Conservation (phyloP, 2,329 filamentous ascomycete genomes). For the Colletotrichum spaethianum region DNA sequence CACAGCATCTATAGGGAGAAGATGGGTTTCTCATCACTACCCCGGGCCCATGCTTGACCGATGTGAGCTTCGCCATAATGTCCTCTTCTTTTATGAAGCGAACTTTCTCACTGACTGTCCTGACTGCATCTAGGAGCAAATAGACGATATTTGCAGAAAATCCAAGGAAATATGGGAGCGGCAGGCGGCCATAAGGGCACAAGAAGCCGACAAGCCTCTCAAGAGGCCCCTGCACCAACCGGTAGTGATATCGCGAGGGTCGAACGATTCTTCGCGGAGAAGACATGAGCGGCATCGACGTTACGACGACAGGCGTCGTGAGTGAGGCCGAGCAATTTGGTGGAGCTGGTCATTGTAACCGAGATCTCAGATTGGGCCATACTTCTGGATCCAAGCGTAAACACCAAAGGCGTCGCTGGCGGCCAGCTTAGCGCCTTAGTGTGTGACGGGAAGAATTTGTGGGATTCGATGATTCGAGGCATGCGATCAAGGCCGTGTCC, state of each 20-base stretch:
- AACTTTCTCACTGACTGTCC: conserved; percentile 69
- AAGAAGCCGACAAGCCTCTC: conserved; percentile 63
- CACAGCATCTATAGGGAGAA: conserved; percentile 62
- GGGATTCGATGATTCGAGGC: conserved; percentile 38
- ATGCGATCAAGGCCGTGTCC: conserved; percentile 24
- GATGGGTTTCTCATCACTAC: conserved; percentile 74
- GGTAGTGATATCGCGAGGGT: conserved; percentile 62
- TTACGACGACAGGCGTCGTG: conserved; percentile 48
- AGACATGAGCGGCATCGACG: conserved; percentile 48
- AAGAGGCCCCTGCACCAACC: conserved; percentile 72
- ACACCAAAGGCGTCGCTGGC: conserved; percentile 22
- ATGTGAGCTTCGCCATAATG: conserved; percentile 61
- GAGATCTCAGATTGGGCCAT: conserved; percentile 38
- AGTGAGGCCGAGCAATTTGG: conserved; percentile 38
- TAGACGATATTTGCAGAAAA: conserved; percentile 73
- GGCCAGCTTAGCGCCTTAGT: conserved; percentile 25
- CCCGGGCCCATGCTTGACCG: conserved; percentile 70
- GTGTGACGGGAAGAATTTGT: conserved; percentile 36
- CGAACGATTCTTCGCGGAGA: conserved; percentile 52
- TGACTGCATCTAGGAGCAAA: conserved; percentile 66
- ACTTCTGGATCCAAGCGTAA: conserved; percentile 26
- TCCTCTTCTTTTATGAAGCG: conserved; percentile 12
- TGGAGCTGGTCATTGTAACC: conserved; percentile 12
- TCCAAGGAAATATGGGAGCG: conserved; percentile 71
- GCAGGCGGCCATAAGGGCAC: conserved; percentile 65